These are phyloP conservation scores for Wakefieldia striispora DNA, from an alignment of 768 basidiomycete genomes.

Conservation along the genomic window DNA sequence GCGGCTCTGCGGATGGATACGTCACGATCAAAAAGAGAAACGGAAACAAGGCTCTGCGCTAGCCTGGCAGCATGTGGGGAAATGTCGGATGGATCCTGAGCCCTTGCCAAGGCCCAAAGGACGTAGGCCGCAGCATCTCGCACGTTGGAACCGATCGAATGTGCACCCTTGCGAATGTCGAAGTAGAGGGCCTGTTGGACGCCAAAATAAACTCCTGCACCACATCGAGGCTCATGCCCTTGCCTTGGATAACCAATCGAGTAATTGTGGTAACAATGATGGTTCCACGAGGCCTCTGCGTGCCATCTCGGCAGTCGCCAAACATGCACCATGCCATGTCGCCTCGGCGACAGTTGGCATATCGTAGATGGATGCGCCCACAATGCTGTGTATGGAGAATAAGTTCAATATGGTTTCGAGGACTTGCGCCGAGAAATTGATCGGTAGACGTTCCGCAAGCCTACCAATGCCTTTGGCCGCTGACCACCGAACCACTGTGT, in stretches of 20 bases:
- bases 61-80: slow-evolving; percentile 60
- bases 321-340: slow-evolving; percentile 93
- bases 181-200: slow-evolving; percentile 77
- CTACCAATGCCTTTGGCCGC: slow-evolving; percentile 90
- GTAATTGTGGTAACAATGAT: slow-evolving; percentile 55
- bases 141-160: slow-evolving; percentile 92
- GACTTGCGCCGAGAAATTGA: slow-evolving; percentile 76
- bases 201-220: slow-evolving; percentile 12
- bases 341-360: slow-evolving; percentile 76
- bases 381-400: slow-evolving; percentile 74
- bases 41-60: slow-evolving; percentile 69
- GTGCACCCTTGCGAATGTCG: slow-evolving; percentile 87
- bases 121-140: slow-evolving; percentile 95
- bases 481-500: slow-evolving; percentile 93
- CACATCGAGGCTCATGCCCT: slow-evolving; percentile 10
- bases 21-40: slow-evolving; percentile 89
- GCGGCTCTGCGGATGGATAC: slow-evolving; percentile 93
- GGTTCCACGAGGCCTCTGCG: slow-evolving; percentile 70
- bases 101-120: slow-evolving; percentile 89
- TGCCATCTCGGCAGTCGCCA: slow-evolving; percentile 91
- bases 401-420: slow-evolving; percentile 71
- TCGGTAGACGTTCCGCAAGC: slow-evolving; percentile 76
- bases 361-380: slow-evolving; percentile 63
- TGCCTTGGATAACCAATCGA: slow-evolving; percentile 84
- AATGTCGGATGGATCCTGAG: slow-evolving; percentile 59